Percentiles rank a stretch among this genome's conserved stretches.
Conservation (phyloP, 139 green algal genomes). For the Haematococcus lacustris region DNA sequence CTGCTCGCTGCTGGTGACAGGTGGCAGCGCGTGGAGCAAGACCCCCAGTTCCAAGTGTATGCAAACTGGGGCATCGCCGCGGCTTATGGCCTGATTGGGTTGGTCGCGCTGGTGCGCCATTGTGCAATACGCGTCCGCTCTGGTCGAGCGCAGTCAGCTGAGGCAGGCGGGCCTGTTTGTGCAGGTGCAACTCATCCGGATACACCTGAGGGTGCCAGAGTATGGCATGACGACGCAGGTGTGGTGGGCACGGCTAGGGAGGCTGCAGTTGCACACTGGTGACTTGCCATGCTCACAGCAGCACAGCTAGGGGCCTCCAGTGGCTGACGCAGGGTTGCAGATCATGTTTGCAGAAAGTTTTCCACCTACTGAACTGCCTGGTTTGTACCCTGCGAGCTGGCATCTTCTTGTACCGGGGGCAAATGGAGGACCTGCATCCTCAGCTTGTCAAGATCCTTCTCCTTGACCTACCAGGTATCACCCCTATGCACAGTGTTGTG, state of each 20-base stretch:
- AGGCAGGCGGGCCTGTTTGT: neutral
- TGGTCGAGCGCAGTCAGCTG: neutral
- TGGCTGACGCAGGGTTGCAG: no score
- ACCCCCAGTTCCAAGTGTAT: neutral
- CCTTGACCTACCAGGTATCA: constrained; percentile 78
- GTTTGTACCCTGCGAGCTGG: constrained; percentile 61
- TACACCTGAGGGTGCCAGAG: constrained; percentile 90
- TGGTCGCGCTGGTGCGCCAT: neutral
- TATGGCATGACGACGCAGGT: constrained; percentile 99
- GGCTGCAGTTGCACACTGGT: no score
- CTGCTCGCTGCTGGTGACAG: neutral
- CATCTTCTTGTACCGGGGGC: constrained; percentile 68
- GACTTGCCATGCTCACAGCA: no score
- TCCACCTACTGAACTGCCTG: constrained; percentile 95
- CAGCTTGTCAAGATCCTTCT: constrained; percentile 55
- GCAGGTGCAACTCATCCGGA: constrained; percentile 77
- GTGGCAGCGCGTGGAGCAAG: neutral
- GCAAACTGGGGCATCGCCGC: no score
- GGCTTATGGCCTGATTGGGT: no score
- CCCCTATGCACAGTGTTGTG: no score
- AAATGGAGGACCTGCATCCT: constrained; percentile 47
- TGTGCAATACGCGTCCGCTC: constrained; percentile 1
- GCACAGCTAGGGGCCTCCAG: no score
- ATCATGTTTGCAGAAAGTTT: no score
- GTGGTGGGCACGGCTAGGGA: no score